Percentiles rank a stretch among this genome's conserved stretches.
phyloP scores from a whole-genome alignment of 1,139 yeast species.

The Saccharomyces pastorianus region DNA sequence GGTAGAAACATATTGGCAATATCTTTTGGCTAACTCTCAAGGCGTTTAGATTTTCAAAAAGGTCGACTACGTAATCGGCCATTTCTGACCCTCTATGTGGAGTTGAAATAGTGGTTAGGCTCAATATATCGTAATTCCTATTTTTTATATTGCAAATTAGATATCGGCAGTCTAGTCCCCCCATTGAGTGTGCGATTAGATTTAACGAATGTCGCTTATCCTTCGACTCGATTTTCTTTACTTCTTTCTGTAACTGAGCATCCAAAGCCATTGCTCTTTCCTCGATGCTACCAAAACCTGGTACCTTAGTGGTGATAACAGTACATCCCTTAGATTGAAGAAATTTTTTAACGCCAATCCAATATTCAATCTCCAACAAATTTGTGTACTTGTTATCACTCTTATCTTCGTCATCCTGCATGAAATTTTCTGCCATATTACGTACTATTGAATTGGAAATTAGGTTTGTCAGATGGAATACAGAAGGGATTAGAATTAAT shows the following conservation, averaged over 20 bases:
- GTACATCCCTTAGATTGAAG: conserved; percentile 54
- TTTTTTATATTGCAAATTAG: conserved; percentile 49
- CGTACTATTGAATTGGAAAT: conserved; percentile 18
- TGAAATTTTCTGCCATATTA: conserved; percentile 18
- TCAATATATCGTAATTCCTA: conserved; percentile 47
- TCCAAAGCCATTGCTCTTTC: conserved; percentile 58
- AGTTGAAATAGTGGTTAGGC: conserved; percentile 76
- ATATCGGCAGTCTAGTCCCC: conserved; percentile 79
- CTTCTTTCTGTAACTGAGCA: conserved; percentile 41
- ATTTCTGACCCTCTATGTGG: conserved; percentile 85
- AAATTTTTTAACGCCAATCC: conserved; percentile 69
- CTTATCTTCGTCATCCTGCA: conserved; percentile 17
- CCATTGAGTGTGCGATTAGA: conserved; percentile 89
- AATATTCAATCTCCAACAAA: conserved; percentile 53
- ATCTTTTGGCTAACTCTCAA: conserved; percentile 8
- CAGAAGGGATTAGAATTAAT: conserved; percentile 43
- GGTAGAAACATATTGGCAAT: conserved; percentile 45
- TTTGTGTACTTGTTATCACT: conserved; percentile 22
- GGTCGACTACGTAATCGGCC: conserved; percentile 58
- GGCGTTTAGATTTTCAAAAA: conserved; percentile 21
- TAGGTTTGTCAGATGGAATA: conserved; percentile 27
- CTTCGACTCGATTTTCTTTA: conserved; percentile 32
- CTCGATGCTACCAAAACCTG: conserved; percentile 72
- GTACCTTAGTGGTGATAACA: conserved; percentile 69
- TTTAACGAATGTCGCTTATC: conserved; percentile 38